Conservation (phyloP, 352 stramenopile species). For the Globisporangium ultimum region DNA sequence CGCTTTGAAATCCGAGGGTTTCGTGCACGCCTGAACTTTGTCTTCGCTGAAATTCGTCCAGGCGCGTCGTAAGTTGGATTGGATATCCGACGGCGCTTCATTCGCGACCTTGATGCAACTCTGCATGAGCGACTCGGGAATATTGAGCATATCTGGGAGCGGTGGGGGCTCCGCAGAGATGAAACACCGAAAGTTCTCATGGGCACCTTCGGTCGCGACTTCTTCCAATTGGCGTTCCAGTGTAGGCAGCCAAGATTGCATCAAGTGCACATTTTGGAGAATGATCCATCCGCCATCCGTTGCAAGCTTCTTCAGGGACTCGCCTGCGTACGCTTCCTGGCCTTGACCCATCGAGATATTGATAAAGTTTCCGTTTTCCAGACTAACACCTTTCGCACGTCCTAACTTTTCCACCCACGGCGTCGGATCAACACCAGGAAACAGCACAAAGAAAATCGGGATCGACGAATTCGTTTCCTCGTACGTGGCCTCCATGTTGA, state of each 20-base stretch:
- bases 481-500: slow-evolving; percentile 92
- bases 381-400: slow-evolving; percentile 79
- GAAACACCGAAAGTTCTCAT: slow-evolving; percentile 95
- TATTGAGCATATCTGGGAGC: slow-evolving; percentile 93
- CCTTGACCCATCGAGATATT: slow-evolving; percentile 94
- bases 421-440: slow-evolving; percentile 93
- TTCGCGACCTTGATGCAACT: slow-evolving; percentile 96
- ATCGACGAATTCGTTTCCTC: slow-evolving; percentile 89
- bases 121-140: slow-evolving; percentile 95
- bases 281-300: slow-evolving; percentile 95
- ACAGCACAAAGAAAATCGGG: slow-evolving; percentile 95
- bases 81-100: slow-evolving; percentile 94
- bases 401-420: slow-evolving; percentile 94
- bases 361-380: slow-evolving; percentile 94
- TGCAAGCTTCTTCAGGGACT: slow-evolving; percentile 88
- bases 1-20: slow-evolving; percentile 90
- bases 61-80: slow-evolving; percentile 92
- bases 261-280: slow-evolving; percentile 94
- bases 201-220: slow-evolving; percentile 82
- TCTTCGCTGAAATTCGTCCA: slow-evolving; percentile 95
- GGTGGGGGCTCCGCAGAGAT: slow-evolving; percentile 94
- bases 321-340: slow-evolving; percentile 92
- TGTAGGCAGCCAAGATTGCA: slow-evolving; percentile 94
- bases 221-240: slow-evolving; percentile 93
- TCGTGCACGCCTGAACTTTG: slow-evolving; percentile 81